A percentile compares a stretch with the other conserved stretches of the same genome.
Conservation (phyloP, 768 basidiomycete genomes). For the Tricholomella constricta region DNA sequence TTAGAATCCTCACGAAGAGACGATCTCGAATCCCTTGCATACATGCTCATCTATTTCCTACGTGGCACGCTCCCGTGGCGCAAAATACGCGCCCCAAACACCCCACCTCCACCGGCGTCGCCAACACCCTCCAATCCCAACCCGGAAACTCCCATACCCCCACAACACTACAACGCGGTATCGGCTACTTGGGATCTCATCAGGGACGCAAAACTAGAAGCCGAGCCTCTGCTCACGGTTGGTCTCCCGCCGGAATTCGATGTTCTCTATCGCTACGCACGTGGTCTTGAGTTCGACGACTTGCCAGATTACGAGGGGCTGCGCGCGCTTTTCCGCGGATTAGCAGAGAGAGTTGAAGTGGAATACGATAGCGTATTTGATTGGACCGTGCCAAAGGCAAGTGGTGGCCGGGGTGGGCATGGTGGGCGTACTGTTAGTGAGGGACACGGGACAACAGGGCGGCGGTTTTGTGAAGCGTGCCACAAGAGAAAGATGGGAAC, state of each 20-base stretch:
- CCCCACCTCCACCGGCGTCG: constrained; percentile 29
- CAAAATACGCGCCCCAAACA: constrained; percentile 58
- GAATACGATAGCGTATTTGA: constrained; percentile 54
- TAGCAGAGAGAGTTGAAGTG: constrained; percentile 56
- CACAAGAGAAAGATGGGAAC: constrained; percentile 30
- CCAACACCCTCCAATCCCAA: constrained; percentile 20
- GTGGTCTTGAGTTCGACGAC: constrained; percentile 85
- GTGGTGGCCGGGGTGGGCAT: constrained; percentile 15
- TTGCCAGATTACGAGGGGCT: constrained; percentile 87
- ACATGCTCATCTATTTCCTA: constrained; percentile 83
- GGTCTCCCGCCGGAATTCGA: constrained; percentile 83
- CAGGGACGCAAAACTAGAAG: constrained; percentile 68
- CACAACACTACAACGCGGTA: constrained; percentile 51
- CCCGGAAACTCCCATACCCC: constrained; percentile 13
- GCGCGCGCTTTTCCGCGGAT: constrained; percentile 66
- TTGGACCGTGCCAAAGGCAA: constrained; percentile 36
- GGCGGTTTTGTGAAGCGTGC: constrained; percentile 43
- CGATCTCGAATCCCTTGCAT: constrained; percentile 78
- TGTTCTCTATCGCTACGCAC: constrained; percentile 77
- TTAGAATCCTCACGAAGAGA: constrained; percentile 76
- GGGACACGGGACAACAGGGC: constrained; percentile 16
- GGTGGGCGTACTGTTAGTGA: constrained; percentile 21
- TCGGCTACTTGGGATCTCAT: constrained; percentile 78
- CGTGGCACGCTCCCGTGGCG: constrained; percentile 81
- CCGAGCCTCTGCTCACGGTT: constrained; percentile 67